Conservation (phyloP, 495 filamentous ascomycete species). For the Xylaria nigripes region DNA sequence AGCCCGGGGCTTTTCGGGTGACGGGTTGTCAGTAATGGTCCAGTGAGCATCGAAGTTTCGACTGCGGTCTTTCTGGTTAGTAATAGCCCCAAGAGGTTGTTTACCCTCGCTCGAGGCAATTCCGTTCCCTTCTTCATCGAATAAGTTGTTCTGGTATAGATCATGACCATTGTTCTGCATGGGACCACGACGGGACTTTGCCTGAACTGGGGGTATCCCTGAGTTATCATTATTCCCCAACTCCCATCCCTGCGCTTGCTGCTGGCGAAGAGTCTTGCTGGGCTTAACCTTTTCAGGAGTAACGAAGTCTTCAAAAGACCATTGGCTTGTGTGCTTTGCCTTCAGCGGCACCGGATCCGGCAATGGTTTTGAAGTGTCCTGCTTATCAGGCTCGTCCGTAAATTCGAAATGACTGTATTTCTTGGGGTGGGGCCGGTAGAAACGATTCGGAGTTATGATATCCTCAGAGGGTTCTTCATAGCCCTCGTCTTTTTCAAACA, state of each 20-base stretch:
- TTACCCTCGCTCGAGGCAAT: constrained; percentile 20
- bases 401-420: constrained; percentile 88
- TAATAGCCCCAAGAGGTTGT: constrained; percentile 48
- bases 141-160: constrained; percentile 70
- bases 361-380: constrained; percentile 27
- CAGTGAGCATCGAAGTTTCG: constrained; percentile 72
- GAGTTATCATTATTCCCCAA: constrained; percentile 60
- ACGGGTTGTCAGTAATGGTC: constrained; percentile 55
- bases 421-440: constrained; percentile 55
- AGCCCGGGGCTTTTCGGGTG: constrained; percentile 25
- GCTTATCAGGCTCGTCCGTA: constrained; percentile 50
- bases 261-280: constrained; percentile 36
- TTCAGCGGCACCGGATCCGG: constrained; percentile 35
- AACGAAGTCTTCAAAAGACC: constrained; percentile 79
- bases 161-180: constrained; percentile 55
- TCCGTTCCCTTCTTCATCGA: constrained; percentile 44
- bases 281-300: constrained; percentile 63
- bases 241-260: constrained; percentile 60
- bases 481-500: constrained; percentile 57
- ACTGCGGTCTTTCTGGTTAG: constrained; percentile 55
- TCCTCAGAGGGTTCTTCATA: constrained; percentile 29
- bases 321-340: constrained; percentile 59
- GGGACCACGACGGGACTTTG: constrained; percentile 59
- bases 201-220: constrained; percentile 42
- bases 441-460: constrained; percentile 31